These are phyloP conservation scores for Aspergillus sp. DNA, from an alignment of 2,329 filamentous ascomycete species.

Conservation along the genomic window DNA sequence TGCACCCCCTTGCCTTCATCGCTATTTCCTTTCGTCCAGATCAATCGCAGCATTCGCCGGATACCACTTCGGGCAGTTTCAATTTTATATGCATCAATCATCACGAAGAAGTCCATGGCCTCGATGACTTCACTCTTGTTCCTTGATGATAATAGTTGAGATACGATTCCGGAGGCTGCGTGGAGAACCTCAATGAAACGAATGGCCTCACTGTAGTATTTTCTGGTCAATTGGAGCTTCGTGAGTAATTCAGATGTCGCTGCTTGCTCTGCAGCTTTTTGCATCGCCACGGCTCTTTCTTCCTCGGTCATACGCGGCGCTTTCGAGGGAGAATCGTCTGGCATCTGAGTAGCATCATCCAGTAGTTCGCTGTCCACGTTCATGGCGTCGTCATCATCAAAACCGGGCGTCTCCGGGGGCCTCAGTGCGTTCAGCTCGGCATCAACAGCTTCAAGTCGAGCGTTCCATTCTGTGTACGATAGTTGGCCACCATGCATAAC, in stretches of 20 bases:
- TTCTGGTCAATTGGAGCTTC: conserved; percentile 75
- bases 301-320: conserved; percentile 66
- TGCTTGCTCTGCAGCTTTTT: conserved; percentile 76
- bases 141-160: conserved; percentile 80
- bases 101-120: conserved; percentile 96
- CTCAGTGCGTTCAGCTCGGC: conserved; percentile 71
- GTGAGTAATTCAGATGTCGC: conserved; percentile 82
- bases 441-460: conserved; percentile 72
- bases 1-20: conserved; percentile 98
- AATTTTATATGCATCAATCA: conserved; percentile 91
- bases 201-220: conserved; percentile 89
- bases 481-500: conserved; percentile 85
- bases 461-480: conserved; percentile 75
- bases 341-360: conserved; percentile 79
- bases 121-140: conserved; percentile 99
- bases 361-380: conserved; percentile 70
- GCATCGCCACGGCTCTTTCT: conserved; percentile 62
- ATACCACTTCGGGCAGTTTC: conserved; percentile 90
- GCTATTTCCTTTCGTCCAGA: conserved; percentile 99
- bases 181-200: conserved; percentile 90
- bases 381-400: conserved; percentile 59
- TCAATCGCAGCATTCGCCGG: conserved; percentile 86
- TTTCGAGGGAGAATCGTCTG: conserved; percentile 57
- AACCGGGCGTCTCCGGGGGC: conserved; percentile 62
- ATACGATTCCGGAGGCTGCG: conserved; percentile 68